Evolutionary conservation across 164 flowering plant species (phyloP).

Genomic region (Vitis labrusca): DNA sequence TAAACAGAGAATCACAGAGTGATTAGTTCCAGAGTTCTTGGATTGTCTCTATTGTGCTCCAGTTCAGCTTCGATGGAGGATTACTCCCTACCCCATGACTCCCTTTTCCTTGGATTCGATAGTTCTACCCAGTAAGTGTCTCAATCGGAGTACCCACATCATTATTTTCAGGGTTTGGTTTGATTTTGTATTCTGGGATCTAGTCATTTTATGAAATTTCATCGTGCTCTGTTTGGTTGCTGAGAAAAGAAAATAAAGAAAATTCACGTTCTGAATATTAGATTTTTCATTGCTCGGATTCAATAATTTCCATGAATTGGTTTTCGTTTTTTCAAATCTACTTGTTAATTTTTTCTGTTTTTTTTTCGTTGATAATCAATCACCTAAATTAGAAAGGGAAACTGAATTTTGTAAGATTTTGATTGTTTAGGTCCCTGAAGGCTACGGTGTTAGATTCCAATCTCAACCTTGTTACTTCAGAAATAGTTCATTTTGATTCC

Average conservation of each 20-base stretch:
- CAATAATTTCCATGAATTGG: too few species aligned
- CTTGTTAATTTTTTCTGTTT: neutral
- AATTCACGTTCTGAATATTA: too few species aligned
- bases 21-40: too few species aligned
- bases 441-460: conserved; percentile 85
- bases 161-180: too few species aligned
- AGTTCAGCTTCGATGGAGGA: conserved; percentile 33
- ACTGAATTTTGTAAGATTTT: neutral
- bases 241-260: too few species aligned
- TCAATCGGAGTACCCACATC: too few species aligned
- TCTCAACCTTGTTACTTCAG: conserved; percentile 63
- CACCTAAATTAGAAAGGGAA: neutral
- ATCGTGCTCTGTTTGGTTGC: too few species aligned
- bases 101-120: conserved; percentile 66
- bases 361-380: neutral
- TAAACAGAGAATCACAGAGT: too few species aligned
- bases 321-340: too few species aligned
- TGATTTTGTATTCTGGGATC: too few species aligned
- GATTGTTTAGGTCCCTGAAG: conserved; percentile 71
- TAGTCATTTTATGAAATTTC: too few species aligned
- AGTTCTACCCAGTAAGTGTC: conserved; percentile 66
- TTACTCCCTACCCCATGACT: conserved; percentile 45
- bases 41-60: neutral
- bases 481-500: conserved; percentile 75
- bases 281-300: too few species aligned